These are phyloP conservation scores for Aspergillus fumigatus DNA, from an alignment of 2,329 filamentous ascomycete species.

Conservation along the genomic window DNA sequence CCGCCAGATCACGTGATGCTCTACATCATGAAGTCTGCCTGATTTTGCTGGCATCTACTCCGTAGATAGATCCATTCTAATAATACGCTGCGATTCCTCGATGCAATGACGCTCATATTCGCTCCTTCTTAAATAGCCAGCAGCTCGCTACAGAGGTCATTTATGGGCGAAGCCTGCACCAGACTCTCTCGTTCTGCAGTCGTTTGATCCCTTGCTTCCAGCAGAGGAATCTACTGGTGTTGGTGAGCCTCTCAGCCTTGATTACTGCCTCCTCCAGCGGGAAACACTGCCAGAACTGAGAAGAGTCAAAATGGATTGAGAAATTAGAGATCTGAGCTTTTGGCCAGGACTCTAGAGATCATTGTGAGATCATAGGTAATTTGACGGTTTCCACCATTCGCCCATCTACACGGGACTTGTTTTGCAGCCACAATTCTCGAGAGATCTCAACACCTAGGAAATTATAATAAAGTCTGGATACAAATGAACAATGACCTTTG, in stretches of 20 bases:
- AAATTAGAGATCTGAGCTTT: background rate
- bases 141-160: background rate
- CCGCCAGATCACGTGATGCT: constrained; percentile 15
- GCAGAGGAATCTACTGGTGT: background rate
- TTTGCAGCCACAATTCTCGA: background rate
- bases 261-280: background rate
- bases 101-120: background rate
- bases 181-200: background rate
- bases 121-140: background rate
- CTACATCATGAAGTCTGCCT: constrained; percentile 1
- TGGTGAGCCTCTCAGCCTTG: background rate
- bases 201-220: background rate
- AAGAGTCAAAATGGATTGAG: background rate
- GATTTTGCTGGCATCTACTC: background rate
- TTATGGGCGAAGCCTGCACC: background rate
- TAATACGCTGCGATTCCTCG: background rate
- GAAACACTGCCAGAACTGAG: background rate
- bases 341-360: background rate
- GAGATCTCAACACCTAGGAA: background rate
- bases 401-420: background rate
- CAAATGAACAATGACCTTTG: background rate
- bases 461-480: background rate
- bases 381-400: background rate
- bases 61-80: background rate
- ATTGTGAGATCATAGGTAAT: background rate